phyloP scores from a whole-genome alignment of 1,284 basidiomycete species.

The Sanguinoderma infundibulare region DNA sequence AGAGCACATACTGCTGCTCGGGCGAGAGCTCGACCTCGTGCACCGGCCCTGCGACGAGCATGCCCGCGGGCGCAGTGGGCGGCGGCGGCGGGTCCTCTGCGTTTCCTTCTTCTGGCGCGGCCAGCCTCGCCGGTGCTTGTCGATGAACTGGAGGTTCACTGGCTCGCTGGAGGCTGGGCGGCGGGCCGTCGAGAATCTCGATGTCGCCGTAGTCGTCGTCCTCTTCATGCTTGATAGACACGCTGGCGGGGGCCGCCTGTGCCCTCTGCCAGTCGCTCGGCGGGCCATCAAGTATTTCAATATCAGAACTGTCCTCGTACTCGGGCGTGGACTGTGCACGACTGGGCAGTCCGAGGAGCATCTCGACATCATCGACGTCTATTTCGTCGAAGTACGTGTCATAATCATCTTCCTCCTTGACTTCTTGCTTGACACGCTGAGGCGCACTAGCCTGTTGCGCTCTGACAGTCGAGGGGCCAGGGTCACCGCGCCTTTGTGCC shows the following conservation, averaged over 20 bases:
- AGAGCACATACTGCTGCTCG: slow-evolving; percentile 63
- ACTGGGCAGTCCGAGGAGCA: slow-evolving; percentile 3
- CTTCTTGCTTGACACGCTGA: background rate
- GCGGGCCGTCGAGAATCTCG: slow-evolving; percentile 2
- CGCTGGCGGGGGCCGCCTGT: background rate
- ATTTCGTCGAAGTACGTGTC: background rate
- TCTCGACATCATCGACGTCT: slow-evolving; percentile 7
- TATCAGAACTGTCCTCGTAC: slow-evolving; percentile 2
- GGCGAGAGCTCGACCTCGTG: slow-evolving; percentile 38
- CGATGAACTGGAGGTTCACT: background rate
- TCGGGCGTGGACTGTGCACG: background rate
- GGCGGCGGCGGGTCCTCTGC: background rate
- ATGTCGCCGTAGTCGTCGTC: background rate
- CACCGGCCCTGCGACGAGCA: slow-evolving; percentile 1
- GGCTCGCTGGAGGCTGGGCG: background rate
- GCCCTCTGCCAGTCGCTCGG: background rate
- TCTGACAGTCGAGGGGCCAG: background rate
- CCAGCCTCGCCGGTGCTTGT: background rate
- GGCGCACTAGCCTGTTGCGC: background rate
- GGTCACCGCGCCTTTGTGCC: background rate
- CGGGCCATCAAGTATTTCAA: slow-evolving; percentile 5
- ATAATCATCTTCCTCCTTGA: slow-evolving; percentile 1
- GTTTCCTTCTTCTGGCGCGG: background rate
- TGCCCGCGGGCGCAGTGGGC: slow-evolving; percentile 6
- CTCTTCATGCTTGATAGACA: background rate